Evolutionary conservation across 2,329 filamentous ascomycete species (phyloP).

Genomic region (Fusarium bulbicola): DNA sequence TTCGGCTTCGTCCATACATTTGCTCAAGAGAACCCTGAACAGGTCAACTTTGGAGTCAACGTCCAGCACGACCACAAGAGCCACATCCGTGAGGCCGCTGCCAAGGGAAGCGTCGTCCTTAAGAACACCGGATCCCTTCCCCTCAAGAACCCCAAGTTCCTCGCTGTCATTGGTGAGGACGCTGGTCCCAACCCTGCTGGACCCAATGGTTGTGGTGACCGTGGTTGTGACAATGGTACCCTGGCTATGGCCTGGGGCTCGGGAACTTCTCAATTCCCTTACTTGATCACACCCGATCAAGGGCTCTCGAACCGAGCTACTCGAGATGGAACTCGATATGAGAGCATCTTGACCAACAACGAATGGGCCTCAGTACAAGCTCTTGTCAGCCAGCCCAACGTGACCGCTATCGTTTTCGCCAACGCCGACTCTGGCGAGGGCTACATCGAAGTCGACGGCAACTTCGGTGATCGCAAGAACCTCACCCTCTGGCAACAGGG

Average conservation of each 20-base stretch:
- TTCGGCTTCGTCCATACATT: constrained; percentile 74
- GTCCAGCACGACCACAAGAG: constrained; percentile 79
- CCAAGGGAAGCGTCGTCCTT: constrained; percentile 84
- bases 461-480: constrained; percentile 90
- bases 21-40: constrained; percentile 67
- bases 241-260: constrained; percentile 84
- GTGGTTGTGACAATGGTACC: constrained; percentile 67
- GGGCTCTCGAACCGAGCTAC: constrained; percentile 72
- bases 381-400: constrained; percentile 69
- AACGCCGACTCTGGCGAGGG: constrained; percentile 90
- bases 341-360: constrained; percentile 74
- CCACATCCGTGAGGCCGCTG: constrained; percentile 79
- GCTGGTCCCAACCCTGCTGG: constrained; percentile 78
- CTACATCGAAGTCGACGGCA: constrained; percentile 83
- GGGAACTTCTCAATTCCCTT: constrained; percentile 77
- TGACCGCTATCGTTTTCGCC: constrained; percentile 85
- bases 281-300: constrained; percentile 77
- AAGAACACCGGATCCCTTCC: constrained; percentile 86
- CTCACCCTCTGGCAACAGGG: constrained; percentile 88
- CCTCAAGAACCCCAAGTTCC: constrained; percentile 78
- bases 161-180: constrained; percentile 84
- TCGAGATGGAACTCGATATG: constrained; percentile 66
- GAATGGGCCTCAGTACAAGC: constrained; percentile 59
- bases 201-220: constrained; percentile 80
- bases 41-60: constrained; percentile 84